Evolutionary conservation across 352 stramenopile species (phyloP), one percentile per base, ranked within the genome.

Genomic region (Pythium brassicae): DNA sequence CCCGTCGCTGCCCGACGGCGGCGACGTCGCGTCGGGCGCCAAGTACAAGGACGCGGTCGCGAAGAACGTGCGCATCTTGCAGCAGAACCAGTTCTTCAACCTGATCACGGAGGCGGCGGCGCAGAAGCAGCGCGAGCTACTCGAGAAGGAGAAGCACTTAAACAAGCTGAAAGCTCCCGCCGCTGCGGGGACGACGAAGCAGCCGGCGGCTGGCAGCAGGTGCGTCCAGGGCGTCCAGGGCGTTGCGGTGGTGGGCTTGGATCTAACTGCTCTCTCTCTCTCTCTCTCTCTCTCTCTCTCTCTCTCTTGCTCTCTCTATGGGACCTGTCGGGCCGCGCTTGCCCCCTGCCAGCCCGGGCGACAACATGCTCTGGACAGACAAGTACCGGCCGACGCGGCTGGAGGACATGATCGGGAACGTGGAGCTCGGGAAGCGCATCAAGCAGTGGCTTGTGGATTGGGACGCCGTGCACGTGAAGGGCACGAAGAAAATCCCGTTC

Each of bases 371-470:
- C 19, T 99, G 97, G 97, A 96, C 93, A 4, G 97, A 99, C 72
- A 98, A 97, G 70, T 97, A 99, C 83, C 96, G 95, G 63, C 97
- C 96, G 0, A 95, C 92, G 65, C 78, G 46, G 4, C 82, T 94
- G 34, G 64, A 83, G 10, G 81, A 98, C 52, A 97, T 98, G 78
- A 88, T 98, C 39, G 95, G 95, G 19, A 98, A 98, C 72, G 70
- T 88, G 42, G 92, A 98, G 55, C 67, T 89, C 32, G 86, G 92
- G 1, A 85, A 75, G 57, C 97, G 97, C 47, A 65, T 98, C 10
- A 83, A 73, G 27, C 69, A 74, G 47, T 98, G 89, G 86, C 74
- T 95, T 14, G 29, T 76, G 34, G 83, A 95, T 48, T 95, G 82
- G 74, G 78, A 95, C 40, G 74, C 79, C 0, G 65, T 94, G 50